A percentile compares a stretch with the other conserved stretches of the same genome.
phyloP scores from a whole-genome alignment of 805 yeast species.

The Metschnikowia drakensbergensis region DNA sequence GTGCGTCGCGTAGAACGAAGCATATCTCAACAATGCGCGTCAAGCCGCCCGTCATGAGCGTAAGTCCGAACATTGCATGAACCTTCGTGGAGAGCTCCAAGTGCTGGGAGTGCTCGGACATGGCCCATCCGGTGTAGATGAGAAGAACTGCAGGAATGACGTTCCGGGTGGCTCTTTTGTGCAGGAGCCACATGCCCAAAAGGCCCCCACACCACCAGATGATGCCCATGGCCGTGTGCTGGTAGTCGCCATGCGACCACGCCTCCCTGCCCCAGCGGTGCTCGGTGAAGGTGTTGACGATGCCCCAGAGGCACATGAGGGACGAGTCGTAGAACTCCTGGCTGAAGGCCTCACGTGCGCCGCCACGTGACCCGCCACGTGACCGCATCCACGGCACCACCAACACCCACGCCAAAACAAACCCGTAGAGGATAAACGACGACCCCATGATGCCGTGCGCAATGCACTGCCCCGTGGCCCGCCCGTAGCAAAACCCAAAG shows the following conservation, averaged over 20 bases:
- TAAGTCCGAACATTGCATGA: slow-evolving; percentile 81
- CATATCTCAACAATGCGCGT: slow-evolving; percentile 75
- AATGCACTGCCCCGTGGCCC: slow-evolving; percentile 88
- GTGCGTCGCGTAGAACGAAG: slow-evolving; percentile 64
- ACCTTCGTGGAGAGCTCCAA: slow-evolving; percentile 77
- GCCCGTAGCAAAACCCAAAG: slow-evolving; percentile 81
- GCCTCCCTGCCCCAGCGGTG: slow-evolving; percentile 89
- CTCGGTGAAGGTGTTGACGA: slow-evolving; percentile 92
- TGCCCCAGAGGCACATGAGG: slow-evolving; percentile 85
- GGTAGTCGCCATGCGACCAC: slow-evolving; percentile 92
- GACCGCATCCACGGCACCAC: slow-evolving; percentile 68
- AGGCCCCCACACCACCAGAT: slow-evolving; percentile 96
- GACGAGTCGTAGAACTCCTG: slow-evolving; percentile 85
- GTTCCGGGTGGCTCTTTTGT: slow-evolving; percentile 44
- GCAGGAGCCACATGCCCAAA: slow-evolving; percentile 72
- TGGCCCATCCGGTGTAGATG: slow-evolving; percentile 89
- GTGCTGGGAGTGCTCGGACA: slow-evolving; percentile 85
- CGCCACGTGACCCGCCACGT: slow-evolving; percentile 1
- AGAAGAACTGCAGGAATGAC: slow-evolving; percentile 75
- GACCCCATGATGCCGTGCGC: slow-evolving; percentile 98
- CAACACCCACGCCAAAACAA: slow-evolving; percentile 60
- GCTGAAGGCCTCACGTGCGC: slow-evolving; percentile 29
- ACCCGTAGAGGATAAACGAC: slow-evolving; percentile 78
- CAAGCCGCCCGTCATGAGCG: slow-evolving; percentile 74
- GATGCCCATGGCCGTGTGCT: slow-evolving; percentile 95